Evolutionary conservation across 2,329 filamentous ascomycete genomes (phyloP).

Genomic region (Penicillium sp.): DNA sequence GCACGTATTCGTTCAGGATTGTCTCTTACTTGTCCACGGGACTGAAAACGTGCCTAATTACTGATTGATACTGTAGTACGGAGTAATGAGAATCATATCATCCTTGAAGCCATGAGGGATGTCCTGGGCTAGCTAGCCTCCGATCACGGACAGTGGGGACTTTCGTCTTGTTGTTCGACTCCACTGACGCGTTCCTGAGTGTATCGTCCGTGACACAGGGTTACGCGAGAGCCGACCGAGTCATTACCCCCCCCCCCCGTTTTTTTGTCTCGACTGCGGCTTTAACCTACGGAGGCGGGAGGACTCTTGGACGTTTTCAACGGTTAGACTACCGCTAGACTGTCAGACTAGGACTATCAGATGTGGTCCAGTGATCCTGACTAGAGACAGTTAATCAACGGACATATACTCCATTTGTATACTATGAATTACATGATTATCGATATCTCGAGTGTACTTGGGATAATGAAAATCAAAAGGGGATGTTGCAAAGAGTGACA

Average conservation of each 20-base stretch:
- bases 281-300: background rate
- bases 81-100: background rate
- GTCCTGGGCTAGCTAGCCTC: slow-evolving; percentile 30
- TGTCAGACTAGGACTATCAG: slow-evolving; percentile 1
- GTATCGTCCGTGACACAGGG: slow-evolving; percentile 16
- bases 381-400: background rate
- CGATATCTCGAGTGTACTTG: background rate
- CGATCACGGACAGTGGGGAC: slow-evolving; percentile 28
- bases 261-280: background rate
- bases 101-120: slow-evolving; percentile 7
- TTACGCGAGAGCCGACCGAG: slow-evolving; percentile 18
- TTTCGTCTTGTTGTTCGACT: slow-evolving; percentile 27
- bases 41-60: background rate
- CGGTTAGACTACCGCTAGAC: background rate
- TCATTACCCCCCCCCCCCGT: background rate
- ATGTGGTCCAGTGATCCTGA: slow-evolving; percentile 5
- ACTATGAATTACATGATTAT: background rate
- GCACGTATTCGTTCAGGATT: background rate
- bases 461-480: background rate
- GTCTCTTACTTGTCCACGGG: background rate
- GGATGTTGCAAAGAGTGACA: background rate
- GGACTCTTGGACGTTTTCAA: background rate
- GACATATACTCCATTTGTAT: no score
- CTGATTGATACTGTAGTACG: background rate
- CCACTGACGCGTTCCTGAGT: slow-evolving; percentile 41